A percentile compares a stretch with the other conserved stretches of the same genome.
phyloP scores from a whole-genome alignment of 164 flowering plant species.

The Houttuynia cordata region DNA sequence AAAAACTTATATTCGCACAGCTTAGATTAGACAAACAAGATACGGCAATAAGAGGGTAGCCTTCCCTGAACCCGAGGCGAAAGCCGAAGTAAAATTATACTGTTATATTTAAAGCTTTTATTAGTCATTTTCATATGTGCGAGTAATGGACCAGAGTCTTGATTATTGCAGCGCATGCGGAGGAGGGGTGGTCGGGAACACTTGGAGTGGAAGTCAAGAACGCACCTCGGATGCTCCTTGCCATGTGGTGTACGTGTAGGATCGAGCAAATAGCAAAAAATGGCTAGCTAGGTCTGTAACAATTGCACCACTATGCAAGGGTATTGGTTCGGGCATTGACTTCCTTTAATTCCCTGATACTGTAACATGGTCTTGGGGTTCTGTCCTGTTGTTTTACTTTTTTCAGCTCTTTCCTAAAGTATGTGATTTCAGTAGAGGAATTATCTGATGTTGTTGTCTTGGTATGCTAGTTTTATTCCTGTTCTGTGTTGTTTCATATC shows the following conservation, averaged over 20 bases:
- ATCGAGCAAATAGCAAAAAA: not conserved
- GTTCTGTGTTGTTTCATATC: not conserved
- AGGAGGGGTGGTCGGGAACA: not conserved
- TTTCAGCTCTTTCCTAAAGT: not conserved
- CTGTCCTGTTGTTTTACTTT: not conserved
- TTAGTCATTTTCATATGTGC: not conserved
- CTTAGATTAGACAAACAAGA: too few relatives aligned
- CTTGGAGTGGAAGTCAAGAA: slow-evolving; percentile 59
- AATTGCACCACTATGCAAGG: slow-evolving; percentile 28
- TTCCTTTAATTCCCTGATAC: slow-evolving; percentile 15
- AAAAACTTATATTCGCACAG: too few relatives aligned
- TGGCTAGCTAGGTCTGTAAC: not conserved
- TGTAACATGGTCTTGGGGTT: not conserved
- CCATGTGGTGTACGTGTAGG: slow-evolving; percentile 19
- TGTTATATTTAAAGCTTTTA: too few relatives aligned
- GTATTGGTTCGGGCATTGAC: slow-evolving; percentile 93
- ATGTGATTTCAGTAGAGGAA: not conserved
- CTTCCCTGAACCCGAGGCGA: too few relatives aligned
- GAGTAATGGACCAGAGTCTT: not conserved
- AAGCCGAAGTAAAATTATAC: too few relatives aligned
- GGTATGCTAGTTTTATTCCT: not conserved
- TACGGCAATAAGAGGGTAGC: too few relatives aligned
- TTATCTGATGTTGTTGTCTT: not conserved
- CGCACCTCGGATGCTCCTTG: slow-evolving; percentile 69
- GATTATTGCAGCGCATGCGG: not conserved